A percentile compares a stretch with the other conserved stretches of the same genome.
Evolutionary conservation across 2,329 filamentous ascomycete genomes (phyloP).

Genomic region (Pyrenophora graminea): DNA sequence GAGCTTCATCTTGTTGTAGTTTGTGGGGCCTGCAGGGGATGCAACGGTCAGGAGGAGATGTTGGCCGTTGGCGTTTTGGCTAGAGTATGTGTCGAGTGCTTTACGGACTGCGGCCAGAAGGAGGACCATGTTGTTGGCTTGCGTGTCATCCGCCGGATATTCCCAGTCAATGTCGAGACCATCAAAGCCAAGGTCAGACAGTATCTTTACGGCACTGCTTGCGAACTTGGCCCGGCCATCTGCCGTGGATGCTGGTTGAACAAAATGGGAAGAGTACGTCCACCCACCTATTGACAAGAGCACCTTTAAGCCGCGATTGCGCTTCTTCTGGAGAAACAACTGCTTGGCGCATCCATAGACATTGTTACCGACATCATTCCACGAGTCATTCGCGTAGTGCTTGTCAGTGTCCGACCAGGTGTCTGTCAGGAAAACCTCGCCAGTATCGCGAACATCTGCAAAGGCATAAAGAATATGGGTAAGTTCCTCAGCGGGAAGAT

Average conservation of each 20-base stretch:
- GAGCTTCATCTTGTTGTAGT: constrained; percentile 52
- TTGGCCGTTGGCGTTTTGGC: constrained; percentile 43
- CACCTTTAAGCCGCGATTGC: constrained; percentile 44
- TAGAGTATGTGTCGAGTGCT: constrained; percentile 50
- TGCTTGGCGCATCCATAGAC: constrained; percentile 47
- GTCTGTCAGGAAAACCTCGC: constrained; percentile 46
- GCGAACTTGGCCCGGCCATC: constrained; percentile 40
- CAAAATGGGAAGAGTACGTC: constrained; percentile 47
- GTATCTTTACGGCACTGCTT: constrained; percentile 37
- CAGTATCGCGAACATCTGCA: constrained; percentile 44
- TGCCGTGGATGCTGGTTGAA: constrained; percentile 37
- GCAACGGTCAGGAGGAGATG: constrained; percentile 55
- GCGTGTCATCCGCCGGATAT: constrained; percentile 37
- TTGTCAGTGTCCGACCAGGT: constrained; percentile 46
- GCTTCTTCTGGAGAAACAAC: constrained; percentile 43
- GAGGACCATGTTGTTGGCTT: constrained; percentile 42
- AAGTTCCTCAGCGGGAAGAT: constrained; percentile 39
- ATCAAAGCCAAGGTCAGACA: constrained; percentile 45
- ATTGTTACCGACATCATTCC: constrained; percentile 47
- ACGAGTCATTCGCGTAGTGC: constrained; percentile 45
- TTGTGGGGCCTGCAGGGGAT: constrained; percentile 49
- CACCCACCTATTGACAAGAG: constrained; percentile 47
- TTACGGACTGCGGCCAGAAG: constrained; percentile 37
- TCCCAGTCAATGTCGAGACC: constrained; percentile 48
- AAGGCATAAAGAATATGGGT: constrained; percentile 48